phyloP scores from a whole-genome alignment of 2,329 filamentous ascomycete species.

The Paracamarosporium sp. region DNA sequence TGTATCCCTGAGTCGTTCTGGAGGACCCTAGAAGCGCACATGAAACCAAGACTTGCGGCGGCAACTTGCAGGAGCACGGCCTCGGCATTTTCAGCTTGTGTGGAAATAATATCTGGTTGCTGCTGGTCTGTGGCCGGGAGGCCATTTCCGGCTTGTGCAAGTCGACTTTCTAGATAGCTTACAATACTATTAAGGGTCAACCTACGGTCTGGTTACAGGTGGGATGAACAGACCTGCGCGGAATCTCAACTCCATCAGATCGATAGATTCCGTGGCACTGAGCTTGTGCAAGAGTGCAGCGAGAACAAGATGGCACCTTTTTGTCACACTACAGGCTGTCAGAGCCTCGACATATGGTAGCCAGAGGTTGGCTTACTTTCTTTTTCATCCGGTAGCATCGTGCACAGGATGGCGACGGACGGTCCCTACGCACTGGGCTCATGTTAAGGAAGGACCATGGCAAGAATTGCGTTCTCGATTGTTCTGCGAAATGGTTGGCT shows the following conservation, averaged over 20 bases:
- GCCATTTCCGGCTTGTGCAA: background rate
- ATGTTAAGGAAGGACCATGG: background rate
- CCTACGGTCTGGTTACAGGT: background rate
- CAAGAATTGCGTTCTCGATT: no score
- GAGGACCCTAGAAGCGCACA: background rate
- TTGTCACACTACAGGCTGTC: background rate
- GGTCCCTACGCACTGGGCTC: background rate
- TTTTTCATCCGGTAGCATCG: slow-evolving; percentile 1
- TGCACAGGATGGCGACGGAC: background rate
- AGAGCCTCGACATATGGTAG: no score
- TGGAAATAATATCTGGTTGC: background rate
- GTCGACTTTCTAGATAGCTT: background rate
- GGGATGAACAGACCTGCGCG: background rate
- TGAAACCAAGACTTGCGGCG: background rate
- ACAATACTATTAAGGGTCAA: background rate
- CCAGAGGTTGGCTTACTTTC: background rate
- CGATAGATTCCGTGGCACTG: background rate
- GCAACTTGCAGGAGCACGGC: background rate
- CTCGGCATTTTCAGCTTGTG: background rate
- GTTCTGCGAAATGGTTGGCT: no score
- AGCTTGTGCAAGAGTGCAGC: background rate
- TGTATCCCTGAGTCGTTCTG: background rate
- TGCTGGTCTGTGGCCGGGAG: background rate
- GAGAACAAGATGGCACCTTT: slow-evolving; percentile 3
- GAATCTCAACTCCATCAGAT: background rate